Base-by-base conservation (phyloP, 2,329 filamentous ascomycete species). In the Venturia pyrina region DNA sequence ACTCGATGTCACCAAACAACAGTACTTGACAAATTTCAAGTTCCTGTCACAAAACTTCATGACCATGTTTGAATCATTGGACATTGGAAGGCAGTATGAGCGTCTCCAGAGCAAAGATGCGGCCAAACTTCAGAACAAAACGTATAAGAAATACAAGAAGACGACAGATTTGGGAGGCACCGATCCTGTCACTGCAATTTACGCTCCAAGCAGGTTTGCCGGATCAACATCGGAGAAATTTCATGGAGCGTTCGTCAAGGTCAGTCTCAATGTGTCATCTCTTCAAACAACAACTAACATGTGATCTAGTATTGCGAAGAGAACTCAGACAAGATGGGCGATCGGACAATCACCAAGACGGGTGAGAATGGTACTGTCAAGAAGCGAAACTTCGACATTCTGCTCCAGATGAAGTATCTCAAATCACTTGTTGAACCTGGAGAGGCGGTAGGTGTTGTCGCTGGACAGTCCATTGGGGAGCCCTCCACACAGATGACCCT, bases 401-500 rank as follows among this genome's bases (percentile, higher is more conserved):
- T 98, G 62, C 87, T 98, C 73, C 89, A 93, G 68, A 87, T 96
- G 74, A 96, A 98, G 75, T 99, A 98, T 73, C 83, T 98, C 70
- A 89, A 89, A 70, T 96, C 93, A 1, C 83, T 97, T 10, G 89
- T 97, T 32, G 93, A 99, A 72, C 91, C 95, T 37, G 95, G 95
- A 59, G 96, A 99, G 79, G 93, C 95, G 34, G 93, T 99, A 34
- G 95, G 95, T 70, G 96, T 99, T 69, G 91, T 99, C 67, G 96
- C 96, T 63, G 93, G 93, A 11, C 95, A 99, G 78, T 98, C 93
- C 41, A 88, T 99, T 53, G 95, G 95, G 74, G 96, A 99, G 75
- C 95, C 96, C 10, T 97, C 93, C 2, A 99, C 95, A 13, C 95
- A 99, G 77, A 99, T 99, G 96, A 99, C 96, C 8, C 81, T 99